Percentiles rank a stretch among this genome's conserved stretches.
Evolutionary conservation across 78 protist species (phyloP).

Genomic region (Isochrysis galbana): DNA sequence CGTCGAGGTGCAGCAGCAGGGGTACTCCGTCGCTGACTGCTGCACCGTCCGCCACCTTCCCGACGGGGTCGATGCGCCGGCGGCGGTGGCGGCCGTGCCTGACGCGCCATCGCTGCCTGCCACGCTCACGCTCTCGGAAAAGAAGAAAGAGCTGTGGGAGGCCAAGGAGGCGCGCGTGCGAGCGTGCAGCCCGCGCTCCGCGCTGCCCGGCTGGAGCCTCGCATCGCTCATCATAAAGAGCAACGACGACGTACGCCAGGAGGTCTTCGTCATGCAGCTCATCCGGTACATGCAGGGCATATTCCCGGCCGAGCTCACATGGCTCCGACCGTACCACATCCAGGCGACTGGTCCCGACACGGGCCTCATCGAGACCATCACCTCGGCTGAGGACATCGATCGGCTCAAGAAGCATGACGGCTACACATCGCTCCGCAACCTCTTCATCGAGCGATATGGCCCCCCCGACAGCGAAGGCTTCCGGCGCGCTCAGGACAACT

Average conservation of each 20-base stretch:
- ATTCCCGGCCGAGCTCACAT: not conserved
- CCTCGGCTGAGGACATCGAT: not conserved
- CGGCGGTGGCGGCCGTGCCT: not conserved
- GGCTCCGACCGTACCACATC: not conserved
- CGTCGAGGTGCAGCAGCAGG: not conserved
- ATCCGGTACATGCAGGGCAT: not conserved
- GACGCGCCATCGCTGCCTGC: not conserved
- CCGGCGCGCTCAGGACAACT: not conserved
- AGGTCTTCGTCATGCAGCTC: not conserved
- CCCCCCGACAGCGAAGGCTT: not conserved
- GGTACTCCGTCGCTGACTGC: not conserved
- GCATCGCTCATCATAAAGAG: not conserved
- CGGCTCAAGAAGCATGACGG: not conserved
- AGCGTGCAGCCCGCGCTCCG: not conserved
- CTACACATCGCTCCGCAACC: not conserved
- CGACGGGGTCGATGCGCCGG: not conserved
- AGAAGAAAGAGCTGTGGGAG: not conserved
- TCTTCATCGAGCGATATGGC: not conserved
- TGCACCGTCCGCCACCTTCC: not conserved
- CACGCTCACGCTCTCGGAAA: not conserved
- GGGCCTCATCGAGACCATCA: slow-evolving; percentile 16
- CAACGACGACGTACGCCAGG: slow-evolving; percentile 20
- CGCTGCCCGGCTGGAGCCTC: not conserved
- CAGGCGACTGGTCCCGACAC: not conserved
- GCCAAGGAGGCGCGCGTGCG: not conserved